These are phyloP conservation scores for Ammopiptanthus mongolicus DNA, from an alignment of 306 rosid genomes.

Conservation along the genomic window DNA sequence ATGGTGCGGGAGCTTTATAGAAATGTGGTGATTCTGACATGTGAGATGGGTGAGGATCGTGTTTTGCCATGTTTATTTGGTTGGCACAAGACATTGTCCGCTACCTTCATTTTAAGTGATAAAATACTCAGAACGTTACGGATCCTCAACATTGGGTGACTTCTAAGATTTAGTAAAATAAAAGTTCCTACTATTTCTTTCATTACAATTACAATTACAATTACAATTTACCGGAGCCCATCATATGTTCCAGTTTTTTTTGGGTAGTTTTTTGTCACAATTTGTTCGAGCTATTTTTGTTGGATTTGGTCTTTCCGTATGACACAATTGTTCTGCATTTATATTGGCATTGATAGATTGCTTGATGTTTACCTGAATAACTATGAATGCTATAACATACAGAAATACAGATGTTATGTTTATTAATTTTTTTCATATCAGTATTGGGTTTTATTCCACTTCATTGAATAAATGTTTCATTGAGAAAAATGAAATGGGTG, in stretches of 20 bases:
- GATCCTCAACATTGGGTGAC: not conserved
- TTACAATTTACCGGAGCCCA: too few relatives aligned
- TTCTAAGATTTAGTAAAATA: not conserved
- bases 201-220: too few relatives aligned
- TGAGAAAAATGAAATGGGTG: not conserved
- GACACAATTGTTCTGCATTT: not conserved
- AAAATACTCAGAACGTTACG: not conserved
- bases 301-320: not conserved
- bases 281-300: not conserved
- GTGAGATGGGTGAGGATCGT: not conserved
- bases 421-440: not conserved
- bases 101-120: not conserved
- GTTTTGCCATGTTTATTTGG: not conserved
- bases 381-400: not conserved
- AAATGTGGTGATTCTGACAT: not conserved
- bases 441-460: not conserved
- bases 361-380: not conserved
- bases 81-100: not conserved
- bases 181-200: not conserved
- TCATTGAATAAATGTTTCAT: not conserved
- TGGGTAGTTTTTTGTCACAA: not conserved
- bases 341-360: not conserved
- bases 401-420: not conserved
- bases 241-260: not conserved
- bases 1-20: not conserved